These are phyloP conservation scores for Botryotinia convoluta DNA, from an alignment of 2,329 filamentous ascomycete species.

Conservation along the genomic window DNA sequence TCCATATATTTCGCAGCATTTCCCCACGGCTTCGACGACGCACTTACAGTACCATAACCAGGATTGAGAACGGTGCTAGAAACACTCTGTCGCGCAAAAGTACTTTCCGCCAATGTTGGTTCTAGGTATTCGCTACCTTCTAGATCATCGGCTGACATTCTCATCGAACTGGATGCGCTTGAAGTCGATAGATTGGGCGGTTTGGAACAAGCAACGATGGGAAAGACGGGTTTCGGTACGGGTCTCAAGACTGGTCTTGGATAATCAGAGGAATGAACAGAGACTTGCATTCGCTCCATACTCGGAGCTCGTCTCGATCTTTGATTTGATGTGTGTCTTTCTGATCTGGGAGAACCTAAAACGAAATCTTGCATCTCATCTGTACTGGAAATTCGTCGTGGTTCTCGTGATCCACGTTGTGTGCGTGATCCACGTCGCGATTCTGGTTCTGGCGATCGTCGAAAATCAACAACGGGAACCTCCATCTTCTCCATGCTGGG, in stretches of 20 bases:
- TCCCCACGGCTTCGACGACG: neutral
- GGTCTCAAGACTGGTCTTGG: neutral
- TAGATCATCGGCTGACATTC: neutral
- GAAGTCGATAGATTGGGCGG: neutral
- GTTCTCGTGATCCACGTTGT: neutral
- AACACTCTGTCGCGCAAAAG: neutral
- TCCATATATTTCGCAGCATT: neutral
- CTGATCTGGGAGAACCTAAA: neutral
- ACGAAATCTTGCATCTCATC: neutral
- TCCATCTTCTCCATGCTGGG: neutral
- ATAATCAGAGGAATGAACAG: neutral
- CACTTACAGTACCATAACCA: neutral
- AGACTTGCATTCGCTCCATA: neutral
- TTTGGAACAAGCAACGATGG: neutral
- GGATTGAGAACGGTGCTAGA: neutral
- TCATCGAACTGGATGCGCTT: neutral
- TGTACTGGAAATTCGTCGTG: neutral
- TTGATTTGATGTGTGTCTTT: neutral
- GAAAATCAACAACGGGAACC: neutral
- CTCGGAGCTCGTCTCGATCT: neutral
- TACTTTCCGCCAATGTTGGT: neutral
- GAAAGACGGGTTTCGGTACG: neutral
- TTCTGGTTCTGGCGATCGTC: neutral
- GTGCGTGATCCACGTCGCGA: neutral
- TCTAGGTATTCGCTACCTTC: slow-evolving; percentile 6